These are phyloP conservation scores for Fusarium redolens DNA, from an alignment of 2,329 filamentous ascomycete species.

Conservation along the genomic window DNA sequence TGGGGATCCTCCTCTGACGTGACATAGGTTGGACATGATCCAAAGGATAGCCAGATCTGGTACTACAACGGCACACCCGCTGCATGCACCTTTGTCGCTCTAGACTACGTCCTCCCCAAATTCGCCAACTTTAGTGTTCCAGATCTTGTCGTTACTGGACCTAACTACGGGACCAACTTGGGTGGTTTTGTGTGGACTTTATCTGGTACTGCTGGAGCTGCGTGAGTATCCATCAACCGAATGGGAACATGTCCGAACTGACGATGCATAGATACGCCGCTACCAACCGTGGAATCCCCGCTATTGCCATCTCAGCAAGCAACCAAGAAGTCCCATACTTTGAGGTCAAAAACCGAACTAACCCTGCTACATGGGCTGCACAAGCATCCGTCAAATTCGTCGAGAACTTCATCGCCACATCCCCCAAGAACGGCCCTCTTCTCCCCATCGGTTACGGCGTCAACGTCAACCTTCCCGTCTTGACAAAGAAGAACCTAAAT, in stretches of 20 bases:
- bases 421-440: constrained; percentile 45
- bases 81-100: constrained; percentile 65
- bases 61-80: constrained; percentile 71
- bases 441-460: constrained; percentile 64
- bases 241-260: fast-evolving
- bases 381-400: constrained; percentile 58
- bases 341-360: constrained; percentile 52
- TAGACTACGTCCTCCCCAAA: constrained; percentile 65
- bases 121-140: constrained; percentile 61
- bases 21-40: constrained; percentile 58
- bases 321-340: constrained; percentile 57
- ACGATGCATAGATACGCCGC: constrained; percentile 56
- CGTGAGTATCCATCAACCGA: constrained; percentile 29
- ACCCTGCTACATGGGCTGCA: constrained; percentile 57
- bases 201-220: constrained; percentile 61
- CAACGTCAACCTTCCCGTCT: constrained; percentile 61
- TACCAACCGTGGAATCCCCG: constrained; percentile 60
- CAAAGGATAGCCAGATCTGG: constrained; percentile 65
- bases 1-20: not conserved
- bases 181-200: constrained; percentile 66
- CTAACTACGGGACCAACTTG: constrained; percentile 66
- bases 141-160: constrained; percentile 65
- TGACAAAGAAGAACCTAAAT: constrained; percentile 54
- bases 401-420: constrained; percentile 55
- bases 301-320: constrained; percentile 60